These are phyloP conservation scores for Trichosporon asahii DNA, from an alignment of 1,284 basidiomycete genomes.

Conservation along the genomic window DNA sequence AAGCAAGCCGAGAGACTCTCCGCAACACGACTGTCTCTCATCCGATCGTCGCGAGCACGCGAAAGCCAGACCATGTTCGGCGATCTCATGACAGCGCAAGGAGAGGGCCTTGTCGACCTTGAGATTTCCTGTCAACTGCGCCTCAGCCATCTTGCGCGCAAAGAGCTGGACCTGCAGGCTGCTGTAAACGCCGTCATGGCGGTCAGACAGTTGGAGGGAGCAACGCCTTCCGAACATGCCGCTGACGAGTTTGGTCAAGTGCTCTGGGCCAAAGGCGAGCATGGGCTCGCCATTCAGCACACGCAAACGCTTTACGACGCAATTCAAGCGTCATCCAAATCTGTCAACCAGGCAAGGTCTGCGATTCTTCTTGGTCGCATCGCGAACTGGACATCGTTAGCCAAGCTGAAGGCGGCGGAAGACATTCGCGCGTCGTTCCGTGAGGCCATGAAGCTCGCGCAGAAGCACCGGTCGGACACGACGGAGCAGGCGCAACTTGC, in stretches of 20 bases:
- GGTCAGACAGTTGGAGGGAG: conserved; percentile 63
- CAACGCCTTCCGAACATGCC: conserved; percentile 53
- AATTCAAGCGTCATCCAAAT: background rate
- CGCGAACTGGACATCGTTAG: conserved; percentile 86
- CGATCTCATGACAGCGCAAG: conserved; percentile 60
- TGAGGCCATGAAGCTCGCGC: conserved; percentile 22
- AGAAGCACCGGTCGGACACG: background rate
- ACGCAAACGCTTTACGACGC: conserved; percentile 49
- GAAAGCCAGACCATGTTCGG: conserved; percentile 61
- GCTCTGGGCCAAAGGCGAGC: conserved; percentile 82
- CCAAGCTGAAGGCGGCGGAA: conserved; percentile 75
- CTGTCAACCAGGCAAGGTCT: conserved; percentile 4
- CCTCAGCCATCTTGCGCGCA: conserved; percentile 71
- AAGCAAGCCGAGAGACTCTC: conserved; percentile 70
- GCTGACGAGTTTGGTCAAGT: conserved; percentile 76
- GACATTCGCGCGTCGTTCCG: conserved; percentile 72
- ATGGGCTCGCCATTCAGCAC: conserved; percentile 74
- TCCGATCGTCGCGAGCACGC: conserved; percentile 66
- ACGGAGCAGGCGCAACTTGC: conserved; percentile 63
- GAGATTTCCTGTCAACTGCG: conserved; percentile 70
- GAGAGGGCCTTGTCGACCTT: conserved; percentile 58
- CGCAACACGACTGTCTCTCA: conserved; percentile 76
- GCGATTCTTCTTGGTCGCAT: conserved; percentile 43
- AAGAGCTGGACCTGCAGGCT: conserved; percentile 68
- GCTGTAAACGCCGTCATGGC: conserved; percentile 80